Conservation (phyloP, 371 early-diverging fungal genomes). For the Circinella umbellata region DNA sequence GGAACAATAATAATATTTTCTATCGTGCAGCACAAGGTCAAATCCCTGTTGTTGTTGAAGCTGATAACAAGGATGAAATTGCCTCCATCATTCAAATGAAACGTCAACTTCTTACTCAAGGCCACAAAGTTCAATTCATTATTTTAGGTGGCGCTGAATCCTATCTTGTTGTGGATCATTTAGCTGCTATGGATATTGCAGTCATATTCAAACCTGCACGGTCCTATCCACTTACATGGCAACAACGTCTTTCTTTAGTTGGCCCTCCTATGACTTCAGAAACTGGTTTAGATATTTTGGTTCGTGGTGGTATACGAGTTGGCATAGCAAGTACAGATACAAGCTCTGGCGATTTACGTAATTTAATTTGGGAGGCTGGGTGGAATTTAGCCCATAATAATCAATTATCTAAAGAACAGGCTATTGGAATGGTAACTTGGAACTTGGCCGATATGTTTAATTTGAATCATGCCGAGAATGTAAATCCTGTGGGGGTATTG, state of each 20-base stretch:
- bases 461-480: conserved; percentile 26
- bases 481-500: conserved; percentile 29
- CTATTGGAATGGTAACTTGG: conserved; percentile 80
- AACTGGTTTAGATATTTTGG: conserved; percentile 63
- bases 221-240: conserved; percentile 70
- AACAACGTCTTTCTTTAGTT: conserved; percentile 63
- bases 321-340: conserved; percentile 60
- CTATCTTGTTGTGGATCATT: conserved; percentile 65
- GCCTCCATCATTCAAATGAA: conserved; percentile 65
- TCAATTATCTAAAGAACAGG: conserved; percentile 50
- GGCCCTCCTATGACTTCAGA: conserved; percentile 59
- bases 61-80: conserved; percentile 75
- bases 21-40: conserved; percentile 62
- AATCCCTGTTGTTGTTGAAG: conserved; percentile 68
- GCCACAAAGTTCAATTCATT: conserved; percentile 45
- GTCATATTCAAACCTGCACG: conserved; percentile 74
- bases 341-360: conserved; percentile 68
- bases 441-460: conserved; percentile 70
- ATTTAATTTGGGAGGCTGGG: conserved; percentile 80
- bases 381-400: conserved; percentile 49
- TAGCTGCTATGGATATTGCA: conserved; percentile 57
- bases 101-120: conserved; percentile 24
- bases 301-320: conserved; percentile 66
- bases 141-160: conserved; percentile 79
- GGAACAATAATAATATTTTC: conserved; percentile 32